Conservation (phyloP, 2,329 filamentous ascomycete species). For the Epichloe scottii region DNA sequence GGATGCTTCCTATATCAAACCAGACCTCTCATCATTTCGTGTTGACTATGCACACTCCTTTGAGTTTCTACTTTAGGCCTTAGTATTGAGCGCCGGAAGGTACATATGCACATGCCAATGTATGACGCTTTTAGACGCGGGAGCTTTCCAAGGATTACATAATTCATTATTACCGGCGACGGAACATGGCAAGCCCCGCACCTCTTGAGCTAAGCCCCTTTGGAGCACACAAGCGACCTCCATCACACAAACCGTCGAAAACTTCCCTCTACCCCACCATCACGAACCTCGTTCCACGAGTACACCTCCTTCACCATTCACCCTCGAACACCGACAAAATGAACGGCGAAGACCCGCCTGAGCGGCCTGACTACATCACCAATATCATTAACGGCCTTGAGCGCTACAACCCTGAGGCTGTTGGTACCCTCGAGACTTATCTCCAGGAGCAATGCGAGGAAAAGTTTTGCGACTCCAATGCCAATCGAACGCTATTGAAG, state of each 20-base stretch:
- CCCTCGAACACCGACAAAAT: conserved; percentile 29
- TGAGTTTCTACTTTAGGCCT: no score
- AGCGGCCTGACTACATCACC: conserved; percentile 85
- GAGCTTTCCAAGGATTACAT: background rate
- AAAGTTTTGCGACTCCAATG: conserved; percentile 89
- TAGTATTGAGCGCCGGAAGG: background rate
- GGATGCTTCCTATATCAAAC: background rate
- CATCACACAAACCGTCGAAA: conserved; percentile 28
- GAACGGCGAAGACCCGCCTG: conserved; percentile 75
- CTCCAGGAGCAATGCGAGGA: conserved; percentile 89
- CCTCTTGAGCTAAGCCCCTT: conserved; percentile 22
- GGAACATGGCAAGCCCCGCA: conserved; percentile 15
- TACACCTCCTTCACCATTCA: conserved; percentile 12
- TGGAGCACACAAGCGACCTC: conserved; percentile 25
- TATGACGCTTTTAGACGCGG: conserved; percentile 21
- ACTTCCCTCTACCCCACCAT: conserved; percentile 31
- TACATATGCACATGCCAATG: conserved; percentile 1
- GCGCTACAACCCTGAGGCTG: conserved; percentile 97
- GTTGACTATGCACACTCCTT: background rate
- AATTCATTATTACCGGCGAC: conserved; percentile 2
- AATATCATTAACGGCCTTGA: conserved; percentile 93
- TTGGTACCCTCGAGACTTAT: conserved; percentile 85
- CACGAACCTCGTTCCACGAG: conserved; percentile 21
- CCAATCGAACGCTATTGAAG: conserved; percentile 91
- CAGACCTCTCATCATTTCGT: background rate